Base-by-base conservation (phyloP, 495 filamentous ascomycete species). In the Chaetomium cochliodes region DNA sequence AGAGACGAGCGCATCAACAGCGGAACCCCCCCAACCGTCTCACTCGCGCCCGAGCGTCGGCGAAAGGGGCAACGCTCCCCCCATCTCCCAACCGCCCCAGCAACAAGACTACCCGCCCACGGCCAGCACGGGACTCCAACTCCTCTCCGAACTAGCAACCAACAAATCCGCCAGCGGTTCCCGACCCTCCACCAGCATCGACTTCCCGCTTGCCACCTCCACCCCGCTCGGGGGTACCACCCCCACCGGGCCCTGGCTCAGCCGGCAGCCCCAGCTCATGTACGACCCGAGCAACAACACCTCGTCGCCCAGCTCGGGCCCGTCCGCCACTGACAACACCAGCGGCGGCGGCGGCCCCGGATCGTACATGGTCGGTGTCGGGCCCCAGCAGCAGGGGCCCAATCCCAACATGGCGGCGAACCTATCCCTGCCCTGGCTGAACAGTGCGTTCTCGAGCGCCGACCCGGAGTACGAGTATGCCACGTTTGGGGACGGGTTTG, bases 91-190 rank as follows among this genome's bases (percentile, higher is more conserved):
- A 20, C 55, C n/a, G 11, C 5, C 23, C 3, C 69, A 58, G n/a
- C 69, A 64, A 22, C 67, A 70, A 12, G 62, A 62, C 60, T 76
- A 70, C 47, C 63, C 67, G 18, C 68, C 71, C 54, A 71, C 74
- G 3, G 75, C 76, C 20, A 83, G 82, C 65, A 86, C 84, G 0
- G 85, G 84, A 0, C 78, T 90, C 16, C 86, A 89, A 59, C 71
- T 91, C 9, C 80, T 91, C 18, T 89, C 87, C 61, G 88, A 89
- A 70, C 82, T 90, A 42, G 88, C 88, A 30, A 86, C 85, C 63
- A 82, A 82, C 16, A 81, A 88, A 47, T 76, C 77, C n/a, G 72
- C 70, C 22, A 25, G 11, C 49, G n/a, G 46, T n/a, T 13, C 22
- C 66, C 7, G 67, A 64, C 41, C 55, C 44, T 63, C 55, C 67